Evolutionary conservation across 306 rosid species (phyloP).

Genomic region (Betula pendula): DNA sequence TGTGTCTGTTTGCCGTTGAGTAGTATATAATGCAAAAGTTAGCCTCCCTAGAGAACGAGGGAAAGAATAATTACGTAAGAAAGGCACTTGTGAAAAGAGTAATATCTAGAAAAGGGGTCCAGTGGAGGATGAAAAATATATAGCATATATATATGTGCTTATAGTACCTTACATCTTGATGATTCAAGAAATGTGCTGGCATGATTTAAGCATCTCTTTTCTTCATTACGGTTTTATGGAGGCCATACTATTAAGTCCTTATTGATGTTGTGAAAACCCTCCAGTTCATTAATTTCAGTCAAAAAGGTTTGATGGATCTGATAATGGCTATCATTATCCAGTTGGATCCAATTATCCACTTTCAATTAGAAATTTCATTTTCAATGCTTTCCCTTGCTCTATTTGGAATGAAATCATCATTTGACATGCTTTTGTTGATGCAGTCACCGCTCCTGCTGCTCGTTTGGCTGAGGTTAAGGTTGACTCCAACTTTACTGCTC

Average conservation of each 20-base stretch:
- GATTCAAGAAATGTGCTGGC: neutral
- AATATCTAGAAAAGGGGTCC: no score
- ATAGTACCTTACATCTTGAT: slow-evolving; percentile 2
- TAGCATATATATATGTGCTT: neutral
- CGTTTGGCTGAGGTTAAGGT: slow-evolving; percentile 78
- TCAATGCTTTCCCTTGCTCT: neutral
- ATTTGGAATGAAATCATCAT: slow-evolving; percentile 2
- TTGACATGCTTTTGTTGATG: slow-evolving; percentile 23
- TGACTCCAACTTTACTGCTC: slow-evolving; percentile 65
- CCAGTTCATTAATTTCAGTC: neutral
- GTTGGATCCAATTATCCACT: neutral
- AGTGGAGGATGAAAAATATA: no score
- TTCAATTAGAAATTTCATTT: neutral
- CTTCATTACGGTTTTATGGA: neutral
- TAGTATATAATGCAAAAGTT: neutral
- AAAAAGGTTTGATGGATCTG: slow-evolving; percentile 1
- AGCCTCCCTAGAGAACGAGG: neutral
- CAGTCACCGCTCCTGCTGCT: slow-evolving; percentile 45
- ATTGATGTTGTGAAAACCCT: neutral
- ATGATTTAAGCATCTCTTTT: neutral
- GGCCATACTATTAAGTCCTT: neutral
- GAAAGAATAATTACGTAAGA: neutral
- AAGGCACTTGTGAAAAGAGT: no score
- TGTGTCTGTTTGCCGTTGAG: neutral
- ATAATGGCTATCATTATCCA: neutral